These are phyloP conservation scores for Trametes meyenii DNA, from an alignment of 768 basidiomycete genomes.

Conservation along the genomic window DNA sequence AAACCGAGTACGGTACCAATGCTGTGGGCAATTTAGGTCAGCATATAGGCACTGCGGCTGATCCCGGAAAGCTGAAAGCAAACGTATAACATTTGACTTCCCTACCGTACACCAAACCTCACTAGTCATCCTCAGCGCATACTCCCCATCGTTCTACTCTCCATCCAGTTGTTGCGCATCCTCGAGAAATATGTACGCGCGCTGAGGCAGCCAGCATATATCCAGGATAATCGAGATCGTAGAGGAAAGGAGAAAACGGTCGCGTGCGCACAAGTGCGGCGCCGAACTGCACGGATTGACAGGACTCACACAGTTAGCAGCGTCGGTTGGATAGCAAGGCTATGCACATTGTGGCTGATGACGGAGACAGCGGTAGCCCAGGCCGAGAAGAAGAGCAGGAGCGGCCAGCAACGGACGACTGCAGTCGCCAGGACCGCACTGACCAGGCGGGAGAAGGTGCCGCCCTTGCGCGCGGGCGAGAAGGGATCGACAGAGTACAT, in stretches of 20 bases:
- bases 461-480: conserved; percentile 13
- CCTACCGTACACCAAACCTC: no score
- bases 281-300: not conserved
- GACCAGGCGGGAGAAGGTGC: conserved; percentile 20
- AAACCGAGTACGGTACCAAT: conserved; percentile 74
- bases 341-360: conserved; percentile 50
- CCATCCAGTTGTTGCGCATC: no score
- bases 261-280: not conserved
- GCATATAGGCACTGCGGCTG: not conserved
- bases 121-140: no score
- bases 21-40: conserved; percentile 39
- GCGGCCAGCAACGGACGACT: conserved; percentile 66
- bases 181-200: no score
- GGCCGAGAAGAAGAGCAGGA: conserved; percentile 62
- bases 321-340: conserved; percentile 49
- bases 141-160: no score
- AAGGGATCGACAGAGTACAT: conserved; percentile 29
- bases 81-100: no score
- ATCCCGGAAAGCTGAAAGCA: no score
- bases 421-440: conserved; percentile 42
- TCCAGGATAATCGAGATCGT: not conserved
- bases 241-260: not conserved
- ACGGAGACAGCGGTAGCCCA: conserved; percentile 64
- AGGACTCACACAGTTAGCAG: conserved; percentile 67
- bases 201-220: not conserved